Conservation (phyloP, 2,329 filamentous ascomycete species). For the Calonectria multiphialidica region DNA sequence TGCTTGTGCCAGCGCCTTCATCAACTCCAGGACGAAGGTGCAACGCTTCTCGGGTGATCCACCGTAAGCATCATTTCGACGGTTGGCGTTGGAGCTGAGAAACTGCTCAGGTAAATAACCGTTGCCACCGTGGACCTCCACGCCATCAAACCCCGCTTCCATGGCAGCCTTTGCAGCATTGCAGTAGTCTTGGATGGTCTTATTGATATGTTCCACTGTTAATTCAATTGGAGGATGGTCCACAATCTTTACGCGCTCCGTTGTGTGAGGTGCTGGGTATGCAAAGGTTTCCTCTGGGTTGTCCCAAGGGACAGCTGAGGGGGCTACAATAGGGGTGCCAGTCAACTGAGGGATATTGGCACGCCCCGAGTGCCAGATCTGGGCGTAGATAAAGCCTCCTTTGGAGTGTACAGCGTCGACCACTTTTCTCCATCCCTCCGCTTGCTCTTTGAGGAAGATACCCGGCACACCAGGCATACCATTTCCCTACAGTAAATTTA, state of each 20-base stretch:
- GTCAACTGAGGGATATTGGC: slow-evolving; percentile 52
- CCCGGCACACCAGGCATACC: slow-evolving; percentile 64
- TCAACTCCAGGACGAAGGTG: slow-evolving; percentile 68
- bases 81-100: slow-evolving; percentile 51
- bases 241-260: slow-evolving; percentile 55
- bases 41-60: slow-evolving; percentile 49
- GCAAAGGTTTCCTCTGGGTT: slow-evolving; percentile 55
- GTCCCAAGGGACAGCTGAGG: slow-evolving; percentile 59
- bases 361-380: slow-evolving; percentile 65
- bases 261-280: slow-evolving; percentile 48
- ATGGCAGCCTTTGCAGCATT: slow-evolving; percentile 58
- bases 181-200: slow-evolving; percentile 46
- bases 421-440: slow-evolving; percentile 69
- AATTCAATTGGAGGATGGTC: slow-evolving; percentile 45
- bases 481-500: slow-evolving; percentile 37
- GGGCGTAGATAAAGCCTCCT: slow-evolving; percentile 70
- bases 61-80: slow-evolving; percentile 52
- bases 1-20: slow-evolving; percentile 54
- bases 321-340: slow-evolving; percentile 50
- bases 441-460: slow-evolving; percentile 66
- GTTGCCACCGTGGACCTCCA: slow-evolving; percentile 56
- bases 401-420: slow-evolving; percentile 72
- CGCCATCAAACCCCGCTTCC: slow-evolving; percentile 62
- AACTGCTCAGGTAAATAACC: slow-evolving; percentile 57
- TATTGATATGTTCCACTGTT: slow-evolving; percentile 57